Evolutionary conservation across 2,329 filamentous ascomycete genomes (phyloP), one percentile per base, ranked within the genome.

Genomic region (Apiospora hydei): DNA sequence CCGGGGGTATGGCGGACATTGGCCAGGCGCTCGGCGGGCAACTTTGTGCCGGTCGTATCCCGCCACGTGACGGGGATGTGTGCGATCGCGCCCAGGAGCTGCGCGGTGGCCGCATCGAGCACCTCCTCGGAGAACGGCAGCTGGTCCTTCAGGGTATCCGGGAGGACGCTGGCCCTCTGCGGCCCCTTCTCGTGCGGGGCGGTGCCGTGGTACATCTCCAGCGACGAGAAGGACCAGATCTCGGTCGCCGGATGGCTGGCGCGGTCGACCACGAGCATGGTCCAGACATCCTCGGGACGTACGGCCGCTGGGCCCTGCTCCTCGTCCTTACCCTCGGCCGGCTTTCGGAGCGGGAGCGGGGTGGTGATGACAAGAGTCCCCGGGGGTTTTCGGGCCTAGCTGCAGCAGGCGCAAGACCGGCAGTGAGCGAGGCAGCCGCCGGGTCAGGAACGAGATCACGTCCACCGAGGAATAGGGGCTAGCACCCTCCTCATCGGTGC

Each of bases 281-380:
- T 44, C 47, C 51, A 70, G 41, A 47, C 66, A 3, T 44, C 6
- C 4, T 44, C 66, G 24, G 66, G 44, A 68, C 44, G 41, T 1
- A 53, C 38, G 38, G 21, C 8, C 4, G 51, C 4, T 2, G 34
- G 26, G 53, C n/a, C 16, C 14, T 46, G 13, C 3, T 30, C 4
- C 3, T 8, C 30, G 2, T 4, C 44, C 4, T 1, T 8, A 16
- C 30, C 44, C 46, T 69, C 68, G 46, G n/a, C 30, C 13, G 46
- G 34, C 10, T 30, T 10, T 38, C 41, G n/a, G 69, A 70, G 38
- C n/a, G 47, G 44, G 24, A 68, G 41, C 47, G 47, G 47, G 34
- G 69, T 70, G 18, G 69, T 70, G 51, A 70, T 70, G 21, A 70
- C 34, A 16, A 70, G 51, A 8, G 69, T 70, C 13, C 51, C 69